Evolutionary conservation across 2,329 filamentous ascomycete genomes (phyloP).

Genomic region (Aureobasidium mangrovei): DNA sequence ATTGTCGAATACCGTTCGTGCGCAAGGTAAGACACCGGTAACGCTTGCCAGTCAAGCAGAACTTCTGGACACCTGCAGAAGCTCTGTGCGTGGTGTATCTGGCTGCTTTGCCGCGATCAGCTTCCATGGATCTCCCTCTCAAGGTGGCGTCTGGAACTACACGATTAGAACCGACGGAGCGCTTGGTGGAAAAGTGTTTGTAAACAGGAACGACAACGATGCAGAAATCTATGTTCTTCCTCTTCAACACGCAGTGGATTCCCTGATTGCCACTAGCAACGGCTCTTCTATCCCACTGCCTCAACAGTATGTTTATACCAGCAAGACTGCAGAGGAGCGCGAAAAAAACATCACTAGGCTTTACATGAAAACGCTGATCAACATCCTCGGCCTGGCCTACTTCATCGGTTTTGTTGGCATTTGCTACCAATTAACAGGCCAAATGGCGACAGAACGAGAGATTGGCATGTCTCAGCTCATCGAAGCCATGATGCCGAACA

Average conservation of each 20-base stretch:
- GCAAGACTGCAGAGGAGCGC: conserved; percentile 58
- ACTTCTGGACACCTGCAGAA: conserved; percentile 53
- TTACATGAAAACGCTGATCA: conserved; percentile 66
- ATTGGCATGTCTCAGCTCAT: conserved; percentile 79
- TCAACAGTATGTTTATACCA: conserved; percentile 69
- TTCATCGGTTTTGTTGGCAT: conserved; percentile 73
- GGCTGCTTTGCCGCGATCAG: conserved; percentile 64
- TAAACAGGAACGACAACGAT: conserved; percentile 59
- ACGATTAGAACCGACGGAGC: conserved; percentile 68
- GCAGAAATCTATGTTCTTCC: conserved; percentile 70
- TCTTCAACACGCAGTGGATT: conserved; percentile 69
- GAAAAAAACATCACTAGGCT: conserved; percentile 54
- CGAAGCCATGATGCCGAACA: conserved; percentile 83
- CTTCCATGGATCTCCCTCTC: conserved; percentile 65
- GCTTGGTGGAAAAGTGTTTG: conserved; percentile 56
- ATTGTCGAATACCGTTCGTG: conserved; percentile 50
- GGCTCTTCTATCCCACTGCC: conserved; percentile 32
- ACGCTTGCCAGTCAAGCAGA: conserved; percentile 48
- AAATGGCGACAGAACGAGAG: conserved; percentile 79
- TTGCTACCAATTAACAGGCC: conserved; percentile 77
- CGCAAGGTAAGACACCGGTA: conserved; percentile 47
- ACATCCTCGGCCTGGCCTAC: conserved; percentile 69
- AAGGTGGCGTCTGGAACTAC: conserved; percentile 79
- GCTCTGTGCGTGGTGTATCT: conserved; percentile 52
- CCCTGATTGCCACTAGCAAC: conserved; percentile 55